A percentile compares a stretch with the other conserved stretches of the same genome.
These are phyloP conservation scores for Letharia lupina DNA, from an alignment of 495 filamentous ascomycete species.

Conservation along the genomic window DNA sequence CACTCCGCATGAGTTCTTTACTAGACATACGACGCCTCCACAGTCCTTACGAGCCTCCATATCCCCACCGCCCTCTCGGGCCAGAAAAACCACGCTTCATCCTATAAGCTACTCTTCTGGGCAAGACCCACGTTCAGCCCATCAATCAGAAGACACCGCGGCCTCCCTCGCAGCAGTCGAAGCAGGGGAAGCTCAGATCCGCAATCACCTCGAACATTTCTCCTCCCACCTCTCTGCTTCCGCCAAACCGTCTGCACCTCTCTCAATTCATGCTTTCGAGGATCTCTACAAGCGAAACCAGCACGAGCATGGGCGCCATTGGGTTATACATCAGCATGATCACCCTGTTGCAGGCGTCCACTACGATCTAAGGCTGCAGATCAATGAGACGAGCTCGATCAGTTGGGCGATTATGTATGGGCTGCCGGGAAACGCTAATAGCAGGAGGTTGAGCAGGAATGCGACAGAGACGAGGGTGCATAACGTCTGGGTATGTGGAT, in stretches of 20 bases:
- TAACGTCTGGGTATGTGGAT: conserved; percentile 51
- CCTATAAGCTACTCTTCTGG: not conserved
- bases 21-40: conserved; percentile 13
- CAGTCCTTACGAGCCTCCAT: conserved; percentile 16
- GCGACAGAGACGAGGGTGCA: conserved; percentile 62
- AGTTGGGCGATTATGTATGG: conserved; percentile 63
- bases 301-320: conserved; percentile 46
- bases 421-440: conserved; percentile 55
- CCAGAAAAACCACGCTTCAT: not conserved
- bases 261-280: conserved; percentile 40
- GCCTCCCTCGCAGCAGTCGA: conserved; percentile 45
- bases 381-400: conserved; percentile 53
- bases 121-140: not conserved
- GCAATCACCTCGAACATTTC: conserved; percentile 48
- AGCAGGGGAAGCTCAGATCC: conserved; percentile 44
- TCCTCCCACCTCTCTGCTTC: conserved; percentile 33
- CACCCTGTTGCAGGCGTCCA: conserved; percentile 57
- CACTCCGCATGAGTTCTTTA: not conserved
- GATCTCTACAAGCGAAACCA: conserved; percentile 46
- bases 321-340: conserved; percentile 62
- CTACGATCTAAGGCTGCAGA: conserved; percentile 60
- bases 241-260: conserved; percentile 26
- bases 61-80: conserved; percentile 20
- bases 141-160: not conserved
- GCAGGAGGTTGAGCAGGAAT: conserved; percentile 47